phyloP scores from a whole-genome alignment of 352 stramenopile genomes.

The Phytophthora boehmeriae region DNA sequence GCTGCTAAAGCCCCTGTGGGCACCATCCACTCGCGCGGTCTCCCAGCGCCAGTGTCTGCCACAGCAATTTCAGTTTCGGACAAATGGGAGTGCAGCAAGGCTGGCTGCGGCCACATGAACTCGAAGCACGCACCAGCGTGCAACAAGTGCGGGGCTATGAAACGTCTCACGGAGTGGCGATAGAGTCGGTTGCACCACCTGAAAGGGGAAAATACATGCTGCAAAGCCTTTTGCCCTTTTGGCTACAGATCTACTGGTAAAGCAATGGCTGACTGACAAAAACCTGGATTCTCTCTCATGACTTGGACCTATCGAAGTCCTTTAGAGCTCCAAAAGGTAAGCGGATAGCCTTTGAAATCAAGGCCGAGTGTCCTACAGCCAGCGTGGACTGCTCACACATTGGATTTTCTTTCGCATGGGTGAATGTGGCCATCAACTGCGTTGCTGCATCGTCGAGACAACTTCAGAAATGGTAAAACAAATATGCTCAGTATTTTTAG shows the following conservation, averaged over 20 bases:
- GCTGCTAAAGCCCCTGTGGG: slow-evolving; percentile 59
- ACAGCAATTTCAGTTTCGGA: slow-evolving; percentile 38
- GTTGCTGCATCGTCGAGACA: not conserved
- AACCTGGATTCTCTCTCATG: slow-evolving; percentile 2
- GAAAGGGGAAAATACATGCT: not conserved
- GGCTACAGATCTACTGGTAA: no score
- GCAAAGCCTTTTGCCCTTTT: no score
- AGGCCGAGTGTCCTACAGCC: no score
- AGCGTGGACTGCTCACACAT: no score
- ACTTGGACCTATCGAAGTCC: no score
- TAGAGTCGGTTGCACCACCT: slow-evolving; percentile 21
- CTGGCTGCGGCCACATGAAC: slow-evolving; percentile 72
- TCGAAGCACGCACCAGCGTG: slow-evolving; percentile 63
- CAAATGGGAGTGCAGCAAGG: slow-evolving; percentile 75
- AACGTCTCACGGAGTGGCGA: slow-evolving; percentile 77
- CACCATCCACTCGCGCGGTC: slow-evolving; percentile 61
- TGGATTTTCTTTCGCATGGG: no score
- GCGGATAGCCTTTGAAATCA: no score
- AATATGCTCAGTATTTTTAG: no score
- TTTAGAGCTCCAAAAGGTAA: no score
- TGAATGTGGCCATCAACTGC: not conserved
- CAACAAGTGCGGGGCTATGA: slow-evolving; percentile 81
- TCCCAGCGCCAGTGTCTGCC: slow-evolving; percentile 30
- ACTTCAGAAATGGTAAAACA: slow-evolving; percentile 2
- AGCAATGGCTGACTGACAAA: no score